Conservation (phyloP, 345 rosid genomes). For the Melastoma malabathricum region DNA sequence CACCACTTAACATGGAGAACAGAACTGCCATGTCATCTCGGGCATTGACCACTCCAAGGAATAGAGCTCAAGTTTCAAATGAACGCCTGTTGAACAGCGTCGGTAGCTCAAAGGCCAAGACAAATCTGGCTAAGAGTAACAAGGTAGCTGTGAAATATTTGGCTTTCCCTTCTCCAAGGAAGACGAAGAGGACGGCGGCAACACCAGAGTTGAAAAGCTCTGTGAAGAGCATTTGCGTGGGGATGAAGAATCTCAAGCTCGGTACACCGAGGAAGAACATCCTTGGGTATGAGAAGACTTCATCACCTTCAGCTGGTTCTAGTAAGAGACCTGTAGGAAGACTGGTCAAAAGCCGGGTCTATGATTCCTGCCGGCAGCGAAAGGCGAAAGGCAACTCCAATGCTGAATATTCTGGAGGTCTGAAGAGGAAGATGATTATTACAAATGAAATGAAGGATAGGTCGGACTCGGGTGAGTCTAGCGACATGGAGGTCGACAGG, state of each 20-base stretch:
- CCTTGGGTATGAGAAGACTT: slow-evolving; percentile 16
- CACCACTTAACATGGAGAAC: slow-evolving; percentile 36
- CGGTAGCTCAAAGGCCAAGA: slow-evolving; percentile 33
- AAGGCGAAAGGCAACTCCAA: slow-evolving; percentile 20
- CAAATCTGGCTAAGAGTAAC: slow-evolving; percentile 21
- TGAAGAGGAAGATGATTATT: slow-evolving; percentile 21
- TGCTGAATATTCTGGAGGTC: slow-evolving; percentile 18
- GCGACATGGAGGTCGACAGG: slow-evolving; percentile 23
- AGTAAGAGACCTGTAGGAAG: slow-evolving; percentile 38
- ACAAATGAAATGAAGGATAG: slow-evolving; percentile 5
- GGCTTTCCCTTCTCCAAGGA: slow-evolving; percentile 79
- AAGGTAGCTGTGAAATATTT: slow-evolving; percentile 47
- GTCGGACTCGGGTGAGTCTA: slow-evolving; percentile 17
- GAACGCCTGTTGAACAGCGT: slow-evolving; percentile 46
- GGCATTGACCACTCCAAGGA: slow-evolving; percentile 50
- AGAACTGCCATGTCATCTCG: slow-evolving; percentile 20
- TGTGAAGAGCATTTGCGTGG: slow-evolving; percentile 35
- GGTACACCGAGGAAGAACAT: slow-evolving; percentile 24
- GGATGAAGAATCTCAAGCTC: slow-evolving; percentile 62
- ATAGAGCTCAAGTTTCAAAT: slow-evolving; percentile 33
- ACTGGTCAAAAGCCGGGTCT: slow-evolving; percentile 88
- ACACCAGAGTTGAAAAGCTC: slow-evolving; percentile 37
- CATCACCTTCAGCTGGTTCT: slow-evolving; percentile 19
- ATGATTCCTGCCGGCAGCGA: slow-evolving; percentile 27
- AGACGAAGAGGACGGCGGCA: slow-evolving; percentile 36